phyloP scores from a whole-genome alignment of 768 basidiomycete species.

The Pleurotus citrinopileatus region DNA sequence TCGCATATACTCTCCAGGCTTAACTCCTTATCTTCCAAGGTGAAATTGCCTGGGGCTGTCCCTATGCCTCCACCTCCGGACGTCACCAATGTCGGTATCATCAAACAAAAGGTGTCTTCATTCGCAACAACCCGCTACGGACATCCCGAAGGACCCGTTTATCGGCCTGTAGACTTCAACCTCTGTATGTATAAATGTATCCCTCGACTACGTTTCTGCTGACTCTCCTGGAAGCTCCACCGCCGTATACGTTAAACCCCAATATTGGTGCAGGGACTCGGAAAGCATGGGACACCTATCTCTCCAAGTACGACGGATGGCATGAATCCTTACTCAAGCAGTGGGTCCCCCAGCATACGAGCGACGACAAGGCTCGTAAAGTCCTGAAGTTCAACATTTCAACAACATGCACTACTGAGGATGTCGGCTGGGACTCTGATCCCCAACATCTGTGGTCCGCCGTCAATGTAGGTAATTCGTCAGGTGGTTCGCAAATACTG shows the following conservation, averaged over 20 bases:
- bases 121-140: neutral
- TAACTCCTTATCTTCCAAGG: neutral
- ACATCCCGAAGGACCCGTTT: neutral
- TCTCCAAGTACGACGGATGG: neutral
- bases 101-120: neutral
- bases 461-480: neutral
- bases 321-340: neutral
- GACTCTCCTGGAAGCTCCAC: neutral
- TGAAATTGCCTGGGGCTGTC: neutral
- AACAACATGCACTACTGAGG: neutral
- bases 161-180: neutral
- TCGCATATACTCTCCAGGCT: neutral
- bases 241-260: no score
- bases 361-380: neutral
- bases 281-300: neutral
- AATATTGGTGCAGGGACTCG: neutral
- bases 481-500: neutral
- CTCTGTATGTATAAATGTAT: neutral
- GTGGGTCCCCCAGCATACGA: neutral
- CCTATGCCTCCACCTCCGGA: neutral
- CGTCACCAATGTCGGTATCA: neutral
- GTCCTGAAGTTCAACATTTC: neutral
- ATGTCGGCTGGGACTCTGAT: neutral
- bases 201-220: no score
- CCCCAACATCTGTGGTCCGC: neutral